Evolutionary conservation across 129 eudicot species (phyloP).

Genomic region (Flaveria sonorensis): DNA sequence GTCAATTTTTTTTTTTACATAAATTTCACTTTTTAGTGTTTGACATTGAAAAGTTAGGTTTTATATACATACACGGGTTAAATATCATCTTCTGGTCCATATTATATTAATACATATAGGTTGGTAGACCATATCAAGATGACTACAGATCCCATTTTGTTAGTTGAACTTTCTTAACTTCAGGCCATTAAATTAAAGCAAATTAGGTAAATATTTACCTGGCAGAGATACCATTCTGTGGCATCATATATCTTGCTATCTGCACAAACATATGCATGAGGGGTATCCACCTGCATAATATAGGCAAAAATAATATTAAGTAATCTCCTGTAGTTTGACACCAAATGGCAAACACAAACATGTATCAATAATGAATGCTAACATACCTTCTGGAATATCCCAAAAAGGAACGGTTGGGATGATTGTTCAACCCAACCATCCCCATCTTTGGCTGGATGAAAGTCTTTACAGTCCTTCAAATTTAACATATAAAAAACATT

Average conservation of each 20-base stretch:
- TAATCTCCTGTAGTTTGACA: not conserved
- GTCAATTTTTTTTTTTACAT: not conserved
- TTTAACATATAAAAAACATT: not conserved
- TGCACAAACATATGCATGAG: slow-evolving; percentile 87
- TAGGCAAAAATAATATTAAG: not conserved
- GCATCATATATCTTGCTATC: slow-evolving; percentile 88
- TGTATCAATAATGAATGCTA: slow-evolving; percentile 3
- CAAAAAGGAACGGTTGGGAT: slow-evolving; percentile 85
- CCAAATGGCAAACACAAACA: slow-evolving; percentile 15
- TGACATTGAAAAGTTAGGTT: not conserved
- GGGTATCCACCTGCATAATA: slow-evolving; percentile 73
- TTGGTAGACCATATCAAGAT: not conserved
- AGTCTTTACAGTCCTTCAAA: slow-evolving; percentile 43
- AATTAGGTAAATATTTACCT: slow-evolving; percentile 46
- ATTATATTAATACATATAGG: not conserved
- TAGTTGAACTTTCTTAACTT: not conserved
- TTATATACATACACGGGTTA: not conserved
- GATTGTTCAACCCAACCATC: slow-evolving; percentile 99
- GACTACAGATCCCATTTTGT: not conserved
- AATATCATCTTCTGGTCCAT: not conserved
- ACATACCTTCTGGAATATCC: slow-evolving; percentile 77
- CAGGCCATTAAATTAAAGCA: not conserved
- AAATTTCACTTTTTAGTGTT: not conserved
- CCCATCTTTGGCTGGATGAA: slow-evolving; percentile 50
- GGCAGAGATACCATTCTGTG: slow-evolving; percentile 96